Evolutionary conservation across 2,329 filamentous ascomycete species (phyloP).

Genomic region (Didymella lethalis): DNA sequence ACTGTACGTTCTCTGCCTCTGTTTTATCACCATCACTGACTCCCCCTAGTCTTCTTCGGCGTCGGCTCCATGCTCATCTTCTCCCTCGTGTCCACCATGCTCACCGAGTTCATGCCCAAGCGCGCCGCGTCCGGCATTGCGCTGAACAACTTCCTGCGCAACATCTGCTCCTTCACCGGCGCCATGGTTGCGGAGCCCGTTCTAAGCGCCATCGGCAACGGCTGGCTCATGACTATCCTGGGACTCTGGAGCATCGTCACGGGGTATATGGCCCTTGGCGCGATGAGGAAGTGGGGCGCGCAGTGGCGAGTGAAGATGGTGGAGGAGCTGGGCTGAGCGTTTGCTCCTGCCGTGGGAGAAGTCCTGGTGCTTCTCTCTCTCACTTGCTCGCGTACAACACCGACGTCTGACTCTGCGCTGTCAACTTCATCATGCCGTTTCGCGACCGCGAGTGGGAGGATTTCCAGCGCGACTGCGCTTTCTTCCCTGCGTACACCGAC

Average conservation of each 20-base stretch:
- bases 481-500: constrained; percentile 37
- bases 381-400: too few relatives aligned
- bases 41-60: constrained; percentile 47
- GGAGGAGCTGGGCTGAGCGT: constrained; percentile 29
- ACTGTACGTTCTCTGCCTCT: constrained; percentile 26
- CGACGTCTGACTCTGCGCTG: too few relatives aligned
- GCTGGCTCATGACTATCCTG: constrained; percentile 52
- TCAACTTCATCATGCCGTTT: constrained; percentile 25
- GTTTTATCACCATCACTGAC: not conserved
- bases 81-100: constrained; percentile 49
- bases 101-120: constrained; percentile 53
- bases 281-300: constrained; percentile 67
- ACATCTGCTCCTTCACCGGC: constrained; percentile 49
- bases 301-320: constrained; percentile 73
- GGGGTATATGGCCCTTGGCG: constrained; percentile 61
- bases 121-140: constrained; percentile 49
- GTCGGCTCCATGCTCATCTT: constrained; percentile 52
- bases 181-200: constrained; percentile 49
- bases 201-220: constrained; percentile 48
- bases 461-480: constrained; percentile 26
- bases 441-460: constrained; percentile 30
- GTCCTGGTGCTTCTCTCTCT: not conserved
- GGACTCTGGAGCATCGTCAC: constrained; percentile 59
- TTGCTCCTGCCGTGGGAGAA: constrained; percentile 8
- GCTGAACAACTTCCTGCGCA: constrained; percentile 52